phyloP scores from a whole-genome alignment of 495 filamentous ascomycete species.

The Talaromyces adpressus region DNA sequence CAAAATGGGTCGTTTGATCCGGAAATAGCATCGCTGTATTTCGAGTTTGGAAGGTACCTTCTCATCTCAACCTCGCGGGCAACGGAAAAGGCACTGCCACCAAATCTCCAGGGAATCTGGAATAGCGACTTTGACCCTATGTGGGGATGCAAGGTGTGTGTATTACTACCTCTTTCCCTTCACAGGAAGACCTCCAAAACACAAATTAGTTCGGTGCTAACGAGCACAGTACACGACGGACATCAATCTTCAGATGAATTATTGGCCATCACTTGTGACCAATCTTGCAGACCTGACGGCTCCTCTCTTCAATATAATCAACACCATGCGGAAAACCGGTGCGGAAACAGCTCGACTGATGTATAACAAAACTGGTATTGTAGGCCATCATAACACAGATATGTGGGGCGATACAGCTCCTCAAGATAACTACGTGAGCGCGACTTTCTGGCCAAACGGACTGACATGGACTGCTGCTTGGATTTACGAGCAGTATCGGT shows the following conservation, averaged over 20 bases:
- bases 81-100: constrained; percentile 24
- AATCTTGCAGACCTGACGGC: constrained; percentile 16
- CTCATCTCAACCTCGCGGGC: constrained; percentile 28
- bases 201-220: background rate
- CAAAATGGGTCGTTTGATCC: constrained; percentile 1
- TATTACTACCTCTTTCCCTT: background rate
- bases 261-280: constrained; percentile 38
- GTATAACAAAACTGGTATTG: constrained; percentile 28
- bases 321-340: constrained; percentile 18
- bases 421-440: constrained; percentile 22
- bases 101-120: constrained; percentile 47
- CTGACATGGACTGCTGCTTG: constrained; percentile 30
- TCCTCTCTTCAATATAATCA: constrained; percentile 26
- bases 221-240: constrained; percentile 34
- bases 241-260: constrained; percentile 49
- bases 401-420: constrained; percentile 35
- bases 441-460: constrained; percentile 31
- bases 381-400: constrained; percentile 33
- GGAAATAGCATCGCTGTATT: constrained; percentile 18
- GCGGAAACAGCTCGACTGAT: constrained; percentile 22
- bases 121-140: constrained; percentile 31
- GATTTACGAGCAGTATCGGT: constrained; percentile 30
- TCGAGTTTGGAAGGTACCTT: constrained; percentile 32
- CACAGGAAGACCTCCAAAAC: background rate
- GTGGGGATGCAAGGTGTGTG: constrained; percentile 31